Evolutionary conservation across 83 land plant genomes (phyloP).

Genomic region (Isoetes engelmannii): DNA sequence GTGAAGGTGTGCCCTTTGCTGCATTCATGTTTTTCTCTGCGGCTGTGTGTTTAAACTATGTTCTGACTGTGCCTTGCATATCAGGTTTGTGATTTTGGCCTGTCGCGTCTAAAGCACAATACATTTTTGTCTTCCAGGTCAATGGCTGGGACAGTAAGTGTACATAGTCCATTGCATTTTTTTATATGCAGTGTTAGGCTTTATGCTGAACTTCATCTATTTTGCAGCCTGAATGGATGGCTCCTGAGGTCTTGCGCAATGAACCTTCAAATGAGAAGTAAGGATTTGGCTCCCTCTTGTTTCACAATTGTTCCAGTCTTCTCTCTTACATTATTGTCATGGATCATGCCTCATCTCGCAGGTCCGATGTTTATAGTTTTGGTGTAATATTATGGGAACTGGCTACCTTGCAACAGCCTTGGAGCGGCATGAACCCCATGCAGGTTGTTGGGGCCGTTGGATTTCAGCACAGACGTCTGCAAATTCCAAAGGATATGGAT

Average conservation of each 20-base stretch:
- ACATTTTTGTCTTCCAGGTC: slow-evolving; percentile 90
- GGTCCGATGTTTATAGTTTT: slow-evolving; percentile 95
- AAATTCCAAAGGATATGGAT: slow-evolving; percentile 72
- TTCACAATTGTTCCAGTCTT: neutral
- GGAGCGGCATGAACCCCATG: slow-evolving; percentile 97
- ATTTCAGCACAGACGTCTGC: slow-evolving; percentile 86
- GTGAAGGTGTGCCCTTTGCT: slow-evolving; percentile 52
- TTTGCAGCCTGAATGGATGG: slow-evolving; percentile 99
- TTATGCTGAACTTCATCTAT: neutral
- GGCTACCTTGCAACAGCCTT: slow-evolving; percentile 81
- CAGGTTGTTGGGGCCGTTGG: slow-evolving; percentile 97
- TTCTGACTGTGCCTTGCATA: slow-evolving; percentile 1
- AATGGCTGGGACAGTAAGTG: slow-evolving; percentile 84
- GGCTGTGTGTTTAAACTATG: neutral
- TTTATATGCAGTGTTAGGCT: neutral
- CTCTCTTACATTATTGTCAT: neutral
- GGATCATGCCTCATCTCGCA: slow-evolving; percentile 19
- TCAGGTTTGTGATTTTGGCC: slow-evolving; percentile 95
- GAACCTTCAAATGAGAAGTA: slow-evolving; percentile 98
- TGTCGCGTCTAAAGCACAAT: slow-evolving; percentile 72
- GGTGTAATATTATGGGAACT: slow-evolving; percentile 98
- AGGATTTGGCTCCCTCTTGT: slow-evolving; percentile 6
- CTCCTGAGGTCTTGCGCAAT: slow-evolving; percentile 96
- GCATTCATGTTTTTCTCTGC: neutral
- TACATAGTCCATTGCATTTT: neutral